Evolutionary conservation across 116 monocot species (phyloP).

Genomic region (Zostera marina): DNA sequence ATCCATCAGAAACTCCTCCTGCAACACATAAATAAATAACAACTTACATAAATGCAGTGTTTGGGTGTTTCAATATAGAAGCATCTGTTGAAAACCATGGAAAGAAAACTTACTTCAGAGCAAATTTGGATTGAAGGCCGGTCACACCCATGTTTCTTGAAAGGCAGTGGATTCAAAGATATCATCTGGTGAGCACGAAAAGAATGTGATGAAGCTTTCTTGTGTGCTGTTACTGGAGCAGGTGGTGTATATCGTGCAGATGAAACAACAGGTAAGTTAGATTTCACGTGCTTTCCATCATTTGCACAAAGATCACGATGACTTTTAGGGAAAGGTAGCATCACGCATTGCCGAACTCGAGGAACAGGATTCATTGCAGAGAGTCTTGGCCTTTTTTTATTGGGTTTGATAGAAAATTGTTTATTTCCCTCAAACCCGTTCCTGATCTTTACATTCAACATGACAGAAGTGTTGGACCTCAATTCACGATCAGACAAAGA

Average conservation of each 20-base stretch:
- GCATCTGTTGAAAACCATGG: not conserved
- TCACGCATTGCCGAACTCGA: constrained; percentile 33
- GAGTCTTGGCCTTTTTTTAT: constrained; percentile 24
- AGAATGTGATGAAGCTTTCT: constrained; percentile 55
- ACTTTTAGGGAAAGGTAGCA: constrained; percentile 33
- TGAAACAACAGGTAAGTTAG: constrained; percentile 14
- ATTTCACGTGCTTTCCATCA: constrained; percentile 29
- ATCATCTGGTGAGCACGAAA: constrained; percentile 58
- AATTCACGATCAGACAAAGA: constrained; percentile 13
- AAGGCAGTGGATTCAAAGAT: constrained; percentile 70
- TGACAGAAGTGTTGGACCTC: constrained; percentile 6
- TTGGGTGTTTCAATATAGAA: not conserved
- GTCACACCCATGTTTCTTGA: constrained; percentile 86
- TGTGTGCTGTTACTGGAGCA: constrained; percentile 38
- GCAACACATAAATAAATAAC: constrained; percentile 7
- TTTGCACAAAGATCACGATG: constrained; percentile 13
- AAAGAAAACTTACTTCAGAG: constrained; percentile 42
- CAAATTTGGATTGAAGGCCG: constrained; percentile 61
- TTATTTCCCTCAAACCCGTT: constrained; percentile 8
- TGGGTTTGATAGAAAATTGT: constrained; percentile 2
- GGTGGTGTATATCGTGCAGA: constrained; percentile 22
- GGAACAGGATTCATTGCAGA: constrained; percentile 70
- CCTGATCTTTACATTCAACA: constrained; percentile 11
- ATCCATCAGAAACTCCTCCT: constrained; percentile 95
- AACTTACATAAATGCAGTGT: no score